These are phyloP conservation scores for Bipolaris sorokiniana DNA, from an alignment of 2,329 filamentous ascomycete species.

Conservation along the genomic window DNA sequence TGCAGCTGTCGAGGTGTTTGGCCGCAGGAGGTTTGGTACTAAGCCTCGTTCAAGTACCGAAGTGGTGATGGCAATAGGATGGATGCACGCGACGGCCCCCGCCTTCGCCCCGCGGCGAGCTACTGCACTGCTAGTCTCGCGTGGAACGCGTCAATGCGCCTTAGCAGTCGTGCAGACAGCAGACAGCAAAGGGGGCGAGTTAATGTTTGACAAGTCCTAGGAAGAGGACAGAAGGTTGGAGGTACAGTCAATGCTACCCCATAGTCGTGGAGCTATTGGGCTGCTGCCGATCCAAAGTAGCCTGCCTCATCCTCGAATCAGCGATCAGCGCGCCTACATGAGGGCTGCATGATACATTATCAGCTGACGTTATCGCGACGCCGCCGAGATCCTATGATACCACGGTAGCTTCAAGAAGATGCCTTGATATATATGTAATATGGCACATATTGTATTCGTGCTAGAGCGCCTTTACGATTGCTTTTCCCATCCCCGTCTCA, in stretches of 20 bases:
- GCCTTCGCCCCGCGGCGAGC: slow-evolving; percentile 24
- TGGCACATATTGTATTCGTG: slow-evolving; percentile 19
- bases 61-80: slow-evolving; percentile 19
- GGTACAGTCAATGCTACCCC: slow-evolving; percentile 9
- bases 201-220: not conserved
- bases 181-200: not conserved
- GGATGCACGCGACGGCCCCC: slow-evolving; percentile 21
- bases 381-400: slow-evolving; percentile 7
- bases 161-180: slow-evolving; percentile 1
- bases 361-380: slow-evolving; percentile 33
- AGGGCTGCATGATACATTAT: slow-evolving; percentile 11
- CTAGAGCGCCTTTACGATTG: slow-evolving; percentile 14
- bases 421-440: slow-evolving; percentile 15
- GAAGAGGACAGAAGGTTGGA: slow-evolving; percentile 8
- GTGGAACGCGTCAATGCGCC: slow-evolving; percentile 16
- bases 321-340: not conserved
- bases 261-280: slow-evolving; percentile 14
- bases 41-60: slow-evolving; percentile 10
- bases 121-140: slow-evolving; percentile 19
- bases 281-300: slow-evolving; percentile 19
- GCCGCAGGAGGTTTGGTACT: slow-evolving; percentile 5
- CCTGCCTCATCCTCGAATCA: slow-evolving; percentile 16
- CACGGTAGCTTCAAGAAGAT: not conserved
- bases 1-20: slow-evolving; percentile 1
- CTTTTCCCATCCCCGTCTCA: slow-evolving; percentile 17